Conservation (phyloP, 768 basidiomycete species). For the button mushroom (Agaricus bisporus) region DNA sequence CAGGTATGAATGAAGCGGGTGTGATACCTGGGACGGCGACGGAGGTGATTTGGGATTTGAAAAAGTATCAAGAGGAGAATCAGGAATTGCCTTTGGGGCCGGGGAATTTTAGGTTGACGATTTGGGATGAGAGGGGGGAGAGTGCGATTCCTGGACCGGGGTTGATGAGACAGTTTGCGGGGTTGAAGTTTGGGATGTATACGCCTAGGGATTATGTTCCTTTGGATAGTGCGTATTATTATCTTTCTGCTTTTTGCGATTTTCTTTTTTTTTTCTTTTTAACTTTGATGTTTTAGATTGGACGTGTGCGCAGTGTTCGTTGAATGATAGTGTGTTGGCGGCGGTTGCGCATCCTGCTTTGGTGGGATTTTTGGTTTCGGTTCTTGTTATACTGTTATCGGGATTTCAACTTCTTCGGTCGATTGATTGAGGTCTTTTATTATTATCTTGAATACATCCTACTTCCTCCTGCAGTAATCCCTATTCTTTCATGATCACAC, state of each 20-base stretch:
- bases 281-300: conserved; percentile 3
- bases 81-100: conserved; percentile 63
- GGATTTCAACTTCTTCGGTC: conserved; percentile 10
- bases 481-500: too few relatives aligned
- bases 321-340: conserved; percentile 1
- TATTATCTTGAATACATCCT: too few relatives aligned
- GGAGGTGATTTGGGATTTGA: conserved; percentile 68
- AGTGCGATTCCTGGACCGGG: conserved; percentile 50
- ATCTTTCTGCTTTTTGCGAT: not conserved
- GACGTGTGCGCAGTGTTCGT: conserved; percentile 7
- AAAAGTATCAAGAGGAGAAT: conserved; percentile 51
- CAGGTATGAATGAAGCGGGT: conserved; percentile 28
- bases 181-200: conserved; percentile 73
- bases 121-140: conserved; percentile 71
- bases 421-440: not conserved
- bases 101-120: conserved; percentile 63
- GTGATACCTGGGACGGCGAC: conserved; percentile 63
- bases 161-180: conserved; percentile 54
- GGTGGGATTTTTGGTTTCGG: conserved; percentile 9
- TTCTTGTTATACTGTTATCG: conserved; percentile 12
- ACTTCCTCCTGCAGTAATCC: too few relatives aligned
- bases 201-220: conserved; percentile 62
- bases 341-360: conserved; percentile 9
- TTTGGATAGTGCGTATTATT: conserved; percentile 26
- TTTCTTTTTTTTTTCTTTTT: not conserved